These are phyloP conservation scores for Condylostoma magnum DNA, from an alignment of 169 alveolate genomes.

Conservation along the genomic window DNA sequence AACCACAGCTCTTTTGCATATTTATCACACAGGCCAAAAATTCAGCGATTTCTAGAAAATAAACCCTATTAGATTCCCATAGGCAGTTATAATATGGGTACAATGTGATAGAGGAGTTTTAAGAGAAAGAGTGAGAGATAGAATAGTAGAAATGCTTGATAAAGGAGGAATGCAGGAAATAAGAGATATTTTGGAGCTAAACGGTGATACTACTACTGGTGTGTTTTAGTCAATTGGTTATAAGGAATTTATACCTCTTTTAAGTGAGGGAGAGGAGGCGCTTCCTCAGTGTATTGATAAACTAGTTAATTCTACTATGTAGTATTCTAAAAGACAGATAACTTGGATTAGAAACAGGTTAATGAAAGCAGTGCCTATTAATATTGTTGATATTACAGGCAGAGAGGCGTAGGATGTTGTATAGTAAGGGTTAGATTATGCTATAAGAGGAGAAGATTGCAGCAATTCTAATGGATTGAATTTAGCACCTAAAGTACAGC, in stretches of 20 bases:
- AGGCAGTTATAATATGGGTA: conserved; percentile 45
- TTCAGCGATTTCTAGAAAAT: conserved; percentile 19
- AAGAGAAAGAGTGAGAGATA: conserved; percentile 40
- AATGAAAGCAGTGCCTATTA: conserved; percentile 19
- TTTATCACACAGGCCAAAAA: not conserved
- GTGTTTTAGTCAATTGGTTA: conserved; percentile 72
- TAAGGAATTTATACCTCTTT: conserved; percentile 64
- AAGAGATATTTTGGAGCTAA: conserved; percentile 22
- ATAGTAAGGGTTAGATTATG: no score
- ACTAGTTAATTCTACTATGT: conserved; percentile 43
- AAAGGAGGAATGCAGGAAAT: conserved; percentile 60
- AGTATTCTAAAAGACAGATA: conserved; percentile 64
- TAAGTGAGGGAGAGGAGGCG: conserved; percentile 25
- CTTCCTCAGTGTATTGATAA: conserved; percentile 47
- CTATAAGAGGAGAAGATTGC: no score
- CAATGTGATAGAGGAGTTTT: conserved; percentile 39
- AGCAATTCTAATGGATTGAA: no score
- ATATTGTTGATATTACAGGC: conserved; percentile 8
- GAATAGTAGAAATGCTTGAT: conserved; percentile 60
- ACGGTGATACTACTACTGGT: conserved; percentile 53
- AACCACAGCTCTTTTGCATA: conserved; percentile 37
- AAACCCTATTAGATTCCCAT: conserved; percentile 21
- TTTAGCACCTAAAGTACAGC: no score
- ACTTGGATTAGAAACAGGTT: conserved; percentile 64
- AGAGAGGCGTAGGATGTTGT: conserved; percentile 1